Evolutionary conservation across 176 grass and related monocot genomes (phyloP).

Genomic region (Rhipidocladum racemiflorum): DNA sequence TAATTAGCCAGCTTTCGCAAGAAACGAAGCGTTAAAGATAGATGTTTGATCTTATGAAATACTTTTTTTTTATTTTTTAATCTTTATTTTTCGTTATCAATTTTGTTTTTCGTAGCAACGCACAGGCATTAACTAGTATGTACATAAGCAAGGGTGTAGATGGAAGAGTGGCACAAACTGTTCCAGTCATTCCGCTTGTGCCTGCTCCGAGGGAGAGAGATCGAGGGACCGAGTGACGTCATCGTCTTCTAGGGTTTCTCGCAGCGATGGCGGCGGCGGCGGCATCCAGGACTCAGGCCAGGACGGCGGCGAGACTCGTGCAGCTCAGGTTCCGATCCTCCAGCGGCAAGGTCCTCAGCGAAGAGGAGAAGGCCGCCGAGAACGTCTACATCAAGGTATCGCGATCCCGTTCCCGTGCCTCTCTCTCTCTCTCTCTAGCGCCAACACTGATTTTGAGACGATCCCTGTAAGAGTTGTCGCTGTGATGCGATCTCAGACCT

Average conservation of each 20-base stretch:
- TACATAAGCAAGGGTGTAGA: too few relatives aligned
- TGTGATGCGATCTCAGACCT: neutral
- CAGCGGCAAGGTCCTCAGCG: conserved; percentile 77
- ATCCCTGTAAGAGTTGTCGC: neutral
- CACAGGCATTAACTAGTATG: too few relatives aligned
- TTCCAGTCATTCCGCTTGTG: too few relatives aligned
- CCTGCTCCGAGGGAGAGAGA: neutral
- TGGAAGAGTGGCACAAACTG: too few relatives aligned
- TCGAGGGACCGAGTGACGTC: neutral
- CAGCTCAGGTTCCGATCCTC: conserved; percentile 59
- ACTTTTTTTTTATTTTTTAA: too few relatives aligned
- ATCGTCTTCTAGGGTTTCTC: conserved; percentile 28
- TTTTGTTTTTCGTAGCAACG: too few relatives aligned
- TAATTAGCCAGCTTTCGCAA: too few relatives aligned
- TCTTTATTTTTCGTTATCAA: too few relatives aligned
- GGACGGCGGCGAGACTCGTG: conserved; percentile 49
- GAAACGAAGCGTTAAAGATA: too few relatives aligned
- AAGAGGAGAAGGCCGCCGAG: conserved; percentile 86
- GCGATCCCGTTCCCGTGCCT: neutral
- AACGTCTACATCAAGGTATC: conserved; percentile 82
- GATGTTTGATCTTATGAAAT: too few relatives aligned
- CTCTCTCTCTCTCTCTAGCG: neutral
- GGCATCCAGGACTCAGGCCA: conserved; percentile 10
- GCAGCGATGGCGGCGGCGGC: conserved; percentile 37
- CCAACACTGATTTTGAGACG: neutral